phyloP scores from a whole-genome alignment of 192 early-diverging fungal genomes.

The Globomyces pollinis-pini region DNA sequence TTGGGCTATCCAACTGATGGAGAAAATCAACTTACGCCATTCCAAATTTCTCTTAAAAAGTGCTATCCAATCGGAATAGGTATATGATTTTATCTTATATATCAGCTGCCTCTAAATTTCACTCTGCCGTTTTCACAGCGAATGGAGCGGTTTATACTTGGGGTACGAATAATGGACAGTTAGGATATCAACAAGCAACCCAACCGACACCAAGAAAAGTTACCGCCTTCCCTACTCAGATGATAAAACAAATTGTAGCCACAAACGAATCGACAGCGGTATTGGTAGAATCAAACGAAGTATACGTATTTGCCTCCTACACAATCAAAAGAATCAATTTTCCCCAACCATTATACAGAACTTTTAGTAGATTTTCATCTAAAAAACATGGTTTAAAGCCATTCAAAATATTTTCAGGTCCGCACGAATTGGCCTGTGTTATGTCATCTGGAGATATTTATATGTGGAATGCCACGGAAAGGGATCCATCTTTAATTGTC shows the following conservation, averaged over 20 bases:
- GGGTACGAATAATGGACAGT: constrained; percentile 65
- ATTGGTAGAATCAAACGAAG: constrained; percentile 45
- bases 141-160: constrained; percentile 55
- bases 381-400: not conserved
- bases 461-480: constrained; percentile 37
- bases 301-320: constrained; percentile 50
- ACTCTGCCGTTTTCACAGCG: constrained; percentile 56
- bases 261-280: constrained; percentile 64
- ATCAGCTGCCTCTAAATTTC: constrained; percentile 59
- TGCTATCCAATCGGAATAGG: constrained; percentile 32
- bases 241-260: constrained; percentile 48
- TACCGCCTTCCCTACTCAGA: constrained; percentile 41
- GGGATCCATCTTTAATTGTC: constrained; percentile 1
- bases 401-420: constrained; percentile 32
- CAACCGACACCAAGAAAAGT: constrained; percentile 57
- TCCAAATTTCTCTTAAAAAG: constrained; percentile 50
- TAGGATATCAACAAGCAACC: constrained; percentile 43
- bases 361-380: not conserved
- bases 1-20: constrained; percentile 33
- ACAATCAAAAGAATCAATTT: constrained; percentile 44
- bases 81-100: too few relatives aligned
- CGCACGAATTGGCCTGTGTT: constrained; percentile 34
- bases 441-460: constrained; percentile 44
- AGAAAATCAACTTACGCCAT: constrained; percentile 29
- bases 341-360: constrained; percentile 6